Conservation (phyloP, 306 rosid species). For the Alnus glutinosa region DNA sequence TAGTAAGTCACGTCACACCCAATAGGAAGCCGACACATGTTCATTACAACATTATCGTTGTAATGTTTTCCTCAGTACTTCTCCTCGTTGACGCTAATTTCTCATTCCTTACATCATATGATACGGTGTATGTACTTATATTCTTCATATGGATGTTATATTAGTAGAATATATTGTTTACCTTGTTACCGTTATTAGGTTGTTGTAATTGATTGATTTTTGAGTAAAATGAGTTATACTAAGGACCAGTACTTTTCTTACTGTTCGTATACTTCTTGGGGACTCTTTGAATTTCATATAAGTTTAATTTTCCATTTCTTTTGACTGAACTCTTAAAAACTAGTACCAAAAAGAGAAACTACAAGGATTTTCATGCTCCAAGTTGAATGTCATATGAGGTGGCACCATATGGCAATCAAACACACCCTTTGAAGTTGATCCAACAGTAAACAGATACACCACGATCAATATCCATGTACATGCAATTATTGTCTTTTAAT, state of each 20-base stretch:
- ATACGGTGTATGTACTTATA: slow-evolving; percentile 22
- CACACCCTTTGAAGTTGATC: too few species aligned
- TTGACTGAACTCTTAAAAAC: slow-evolving; percentile 16
- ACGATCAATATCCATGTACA: too few species aligned
- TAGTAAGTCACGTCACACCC: too few species aligned
- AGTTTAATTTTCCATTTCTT: neutral
- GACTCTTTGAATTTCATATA: slow-evolving; percentile 26
- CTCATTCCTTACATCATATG: slow-evolving; percentile 37
- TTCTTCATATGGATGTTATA: neutral
- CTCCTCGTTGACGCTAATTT: slow-evolving; percentile 30
- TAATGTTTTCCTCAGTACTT: slow-evolving; percentile 10
- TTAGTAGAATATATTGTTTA: too few species aligned
- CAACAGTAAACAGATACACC: too few species aligned
- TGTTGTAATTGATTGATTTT: neutral
- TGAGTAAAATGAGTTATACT: neutral
- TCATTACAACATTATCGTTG: slow-evolving; percentile 13
- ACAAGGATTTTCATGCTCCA: slow-evolving; percentile 29
- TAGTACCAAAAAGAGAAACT: neutral
- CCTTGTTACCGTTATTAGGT: neutral
- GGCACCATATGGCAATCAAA: neutral
- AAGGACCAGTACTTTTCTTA: neutral
- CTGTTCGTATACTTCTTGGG: neutral
- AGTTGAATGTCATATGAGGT: slow-evolving; percentile 28
- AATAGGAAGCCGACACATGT: too few species aligned
- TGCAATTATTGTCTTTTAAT: too few species aligned